A percentile compares a stretch with the other conserved stretches of the same genome.
Conservation (phyloP, 1,284 basidiomycete species). For the Thecaphora thlaspeos region DNA sequence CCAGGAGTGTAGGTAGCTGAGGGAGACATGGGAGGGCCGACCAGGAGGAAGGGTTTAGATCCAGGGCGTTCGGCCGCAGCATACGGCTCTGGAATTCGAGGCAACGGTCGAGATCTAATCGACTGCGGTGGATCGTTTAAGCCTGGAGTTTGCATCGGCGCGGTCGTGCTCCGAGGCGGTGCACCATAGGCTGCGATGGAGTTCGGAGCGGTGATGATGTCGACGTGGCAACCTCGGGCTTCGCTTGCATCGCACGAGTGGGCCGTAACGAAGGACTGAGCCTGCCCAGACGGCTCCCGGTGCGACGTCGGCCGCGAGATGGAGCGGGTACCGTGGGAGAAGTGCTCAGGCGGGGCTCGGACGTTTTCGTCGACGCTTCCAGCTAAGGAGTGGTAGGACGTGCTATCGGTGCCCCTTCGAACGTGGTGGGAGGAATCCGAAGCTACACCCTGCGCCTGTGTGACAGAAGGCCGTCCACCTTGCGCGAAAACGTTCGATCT, state of each 20-base stretch:
- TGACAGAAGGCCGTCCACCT: no score
- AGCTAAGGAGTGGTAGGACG: neutral
- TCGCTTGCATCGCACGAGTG: neutral
- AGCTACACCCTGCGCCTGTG: no score
- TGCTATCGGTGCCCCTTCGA: neutral
- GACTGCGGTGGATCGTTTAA: no score
- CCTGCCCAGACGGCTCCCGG: neutral
- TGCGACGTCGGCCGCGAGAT: neutral
- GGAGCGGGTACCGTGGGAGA: no score
- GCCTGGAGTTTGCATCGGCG: no score
- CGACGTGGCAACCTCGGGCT: neutral
- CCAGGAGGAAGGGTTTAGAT: neutral
- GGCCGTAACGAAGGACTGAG: neutral
- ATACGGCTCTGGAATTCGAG: neutral
- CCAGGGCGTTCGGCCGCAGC: no score
- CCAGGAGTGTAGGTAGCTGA: conserved; percentile 10
- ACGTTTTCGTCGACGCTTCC: neutral
- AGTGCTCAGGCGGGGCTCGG: no score
- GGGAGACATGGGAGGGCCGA: conserved; percentile 9
- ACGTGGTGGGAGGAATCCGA: neutral
- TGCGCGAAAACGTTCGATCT: no score
- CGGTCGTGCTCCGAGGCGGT: no score
- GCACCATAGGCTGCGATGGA: no score
- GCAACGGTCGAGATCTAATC: neutral
- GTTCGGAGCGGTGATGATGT: neutral